phyloP scores from a whole-genome alignment of 225 moss, liverwort and hornwort species.

The Anthoceros angustus region DNA sequence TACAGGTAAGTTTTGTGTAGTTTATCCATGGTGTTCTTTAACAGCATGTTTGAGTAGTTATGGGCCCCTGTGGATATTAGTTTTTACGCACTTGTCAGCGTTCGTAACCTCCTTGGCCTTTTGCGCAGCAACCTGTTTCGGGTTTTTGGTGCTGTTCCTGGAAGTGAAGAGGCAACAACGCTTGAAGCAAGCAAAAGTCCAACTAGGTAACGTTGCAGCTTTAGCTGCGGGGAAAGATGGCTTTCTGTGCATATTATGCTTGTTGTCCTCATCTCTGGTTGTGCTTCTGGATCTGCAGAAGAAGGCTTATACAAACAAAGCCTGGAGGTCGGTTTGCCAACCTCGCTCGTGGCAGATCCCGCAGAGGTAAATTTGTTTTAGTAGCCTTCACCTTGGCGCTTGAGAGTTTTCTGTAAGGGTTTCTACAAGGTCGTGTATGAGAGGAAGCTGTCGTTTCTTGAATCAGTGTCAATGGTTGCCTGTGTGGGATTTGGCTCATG shows the following conservation, averaged over 20 bases:
- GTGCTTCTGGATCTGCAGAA: constrained; percentile 13
- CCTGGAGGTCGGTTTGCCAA: constrained; percentile 60
- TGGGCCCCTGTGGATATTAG: constrained; percentile 3
- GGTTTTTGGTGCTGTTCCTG: constrained; percentile 77
- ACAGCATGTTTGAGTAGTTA: background rate
- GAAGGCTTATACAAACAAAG: constrained; percentile 72
- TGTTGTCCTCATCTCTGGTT: background rate
- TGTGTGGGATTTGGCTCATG: too few species aligned
- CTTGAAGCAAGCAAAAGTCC: constrained; percentile 98
- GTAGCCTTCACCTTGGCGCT: background rate
- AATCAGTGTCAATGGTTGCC: too few species aligned
- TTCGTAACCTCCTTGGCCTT: background rate
- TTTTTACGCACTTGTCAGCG: background rate
- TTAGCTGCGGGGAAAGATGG: background rate
- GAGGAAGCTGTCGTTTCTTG: background rate
- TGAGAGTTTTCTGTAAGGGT: too few species aligned
- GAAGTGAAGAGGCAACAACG: constrained; percentile 81
- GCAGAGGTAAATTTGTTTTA: constrained; percentile 45
- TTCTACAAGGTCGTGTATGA: too few species aligned
- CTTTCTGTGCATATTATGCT: too few species aligned
- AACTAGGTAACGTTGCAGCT: constrained; percentile 40
- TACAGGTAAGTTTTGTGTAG: constrained; percentile 42
- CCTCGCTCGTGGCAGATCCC: constrained; percentile 53
- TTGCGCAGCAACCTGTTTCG: constrained; percentile 86
- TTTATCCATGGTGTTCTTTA: background rate